These are phyloP conservation scores for Colletotrichum australisinense DNA, from an alignment of 2,329 filamentous ascomycete genomes.

Conservation along the genomic window DNA sequence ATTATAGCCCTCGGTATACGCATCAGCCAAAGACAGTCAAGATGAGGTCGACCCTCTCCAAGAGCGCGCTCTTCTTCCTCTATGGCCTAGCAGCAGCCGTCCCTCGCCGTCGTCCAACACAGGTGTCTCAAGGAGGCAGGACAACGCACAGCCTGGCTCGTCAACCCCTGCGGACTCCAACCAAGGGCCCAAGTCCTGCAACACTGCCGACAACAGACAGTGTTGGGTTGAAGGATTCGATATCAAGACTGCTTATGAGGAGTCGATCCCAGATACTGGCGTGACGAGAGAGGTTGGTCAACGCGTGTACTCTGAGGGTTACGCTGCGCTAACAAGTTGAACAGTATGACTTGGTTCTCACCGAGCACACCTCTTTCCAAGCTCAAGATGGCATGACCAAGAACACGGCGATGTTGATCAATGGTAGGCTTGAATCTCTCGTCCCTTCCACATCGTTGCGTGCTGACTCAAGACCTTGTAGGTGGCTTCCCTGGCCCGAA, in stretches of 20 bases:
- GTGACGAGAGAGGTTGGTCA: conserved; percentile 31
- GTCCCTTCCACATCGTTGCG: neutral
- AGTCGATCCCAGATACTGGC: conserved; percentile 45
- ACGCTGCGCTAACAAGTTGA: neutral
- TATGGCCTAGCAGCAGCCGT: conserved; percentile 19
- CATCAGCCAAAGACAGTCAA: neutral
- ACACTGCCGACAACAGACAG: conserved; percentile 38
- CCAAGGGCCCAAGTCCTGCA: conserved; percentile 34
- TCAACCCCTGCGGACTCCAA: neutral
- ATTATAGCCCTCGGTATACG: neutral
- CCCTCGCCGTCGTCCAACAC: neutral
- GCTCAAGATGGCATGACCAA: conserved; percentile 37
- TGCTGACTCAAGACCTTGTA: neutral
- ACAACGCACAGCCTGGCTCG: neutral
- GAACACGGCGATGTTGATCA: conserved; percentile 39
- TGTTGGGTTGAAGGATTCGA: conserved; percentile 43
- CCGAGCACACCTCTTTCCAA: conserved; percentile 31
- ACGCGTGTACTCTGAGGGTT: too few relatives aligned
- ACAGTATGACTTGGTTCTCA: conserved; percentile 36
- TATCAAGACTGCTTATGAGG: conserved; percentile 44
- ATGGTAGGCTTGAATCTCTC: conserved; percentile 18
- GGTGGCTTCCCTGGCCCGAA: conserved; percentile 56
- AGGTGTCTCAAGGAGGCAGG: conserved; percentile 17
- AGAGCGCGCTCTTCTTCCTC: conserved; percentile 19
- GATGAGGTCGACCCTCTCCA: conserved; percentile 29